Evolutionary conservation across 257 asterid species (phyloP).

Genomic region (Ajuga chamaepitys): DNA sequence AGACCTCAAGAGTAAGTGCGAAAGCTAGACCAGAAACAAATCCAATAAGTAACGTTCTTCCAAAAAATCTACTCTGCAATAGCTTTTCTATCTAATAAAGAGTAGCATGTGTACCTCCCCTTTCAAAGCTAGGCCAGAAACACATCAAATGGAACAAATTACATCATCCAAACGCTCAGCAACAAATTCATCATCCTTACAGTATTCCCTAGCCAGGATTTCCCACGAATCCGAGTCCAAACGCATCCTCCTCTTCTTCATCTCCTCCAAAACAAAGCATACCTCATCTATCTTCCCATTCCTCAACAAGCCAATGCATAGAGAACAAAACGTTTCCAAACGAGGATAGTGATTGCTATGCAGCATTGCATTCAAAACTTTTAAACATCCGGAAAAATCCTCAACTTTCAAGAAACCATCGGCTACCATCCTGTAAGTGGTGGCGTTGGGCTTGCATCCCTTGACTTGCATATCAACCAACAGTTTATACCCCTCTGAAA

Average conservation of each 20-base stretch:
- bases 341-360: conserved; percentile 54
- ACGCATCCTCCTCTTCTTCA: conserved; percentile 47
- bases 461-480: conserved; percentile 67
- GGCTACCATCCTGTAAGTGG: conserved; percentile 72
- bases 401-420: conserved; percentile 61
- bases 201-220: conserved; percentile 34
- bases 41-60: too few species aligned
- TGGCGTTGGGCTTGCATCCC: conserved; percentile 66
- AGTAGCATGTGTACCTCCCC: background rate
- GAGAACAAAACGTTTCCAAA: conserved; percentile 33
- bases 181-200: conserved; percentile 23
- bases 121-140: background rate
- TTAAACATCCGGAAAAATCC: conserved; percentile 52
- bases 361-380: conserved; percentile 66
- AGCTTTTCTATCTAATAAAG: too few species aligned
- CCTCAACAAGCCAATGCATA: conserved; percentile 47
- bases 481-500: conserved; percentile 57
- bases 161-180: conserved; percentile 26
- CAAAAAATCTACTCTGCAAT: too few species aligned
- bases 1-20: too few species aligned
- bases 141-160: conserved; percentile 6
- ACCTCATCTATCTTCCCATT: conserved; percentile 45
- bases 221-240: conserved; percentile 56
- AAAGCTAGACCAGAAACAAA: too few species aligned
- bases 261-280: conserved; percentile 63